Evolutionary conservation across 768 basidiomycete genomes (phyloP), one percentile per base, ranked within the genome.

Genomic region (Tricholoma furcatifolium): DNA sequence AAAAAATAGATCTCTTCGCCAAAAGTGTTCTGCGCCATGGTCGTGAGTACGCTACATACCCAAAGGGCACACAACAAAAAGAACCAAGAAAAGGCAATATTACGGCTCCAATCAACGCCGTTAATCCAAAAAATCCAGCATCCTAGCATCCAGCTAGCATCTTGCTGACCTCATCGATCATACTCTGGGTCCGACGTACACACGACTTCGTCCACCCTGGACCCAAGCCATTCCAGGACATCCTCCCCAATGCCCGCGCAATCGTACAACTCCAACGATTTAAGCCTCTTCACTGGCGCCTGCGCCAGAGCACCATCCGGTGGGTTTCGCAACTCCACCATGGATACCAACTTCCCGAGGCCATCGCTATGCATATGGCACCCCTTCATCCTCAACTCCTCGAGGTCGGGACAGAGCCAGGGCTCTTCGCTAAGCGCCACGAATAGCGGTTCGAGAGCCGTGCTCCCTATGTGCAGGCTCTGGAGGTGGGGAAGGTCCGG

Each of bases 271-370:
- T 89, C 87, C 32, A 91, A 62, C 46, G 71, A 69, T 59, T 72
- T 75, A 57, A 91, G 65, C 61, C 79, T 75, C 55, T 70, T 72
- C 41, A 73, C 74, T 32, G 71, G 67, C n/a, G 61, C 39, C 11
- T 61, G 64, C 21, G 63, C 68, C 41, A 67, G 18, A 34, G 14
- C 38, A 24, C 53, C 43, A 20, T 30, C 38, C 23, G 30, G 35
- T 0, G 89, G 88, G 62, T 91, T 91, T 47, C 88, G 74, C 51
- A 79, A 78, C 43, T 89, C 86, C 18, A 91, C 77, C 70, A 89
- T 77, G 63, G 81, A 80, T 21, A 91, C 85, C 17, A 91, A 76
- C 67, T 84, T 85, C 46, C 75, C 74, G 21, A 87, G 79, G 23
- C 81, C 83, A 46, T 88, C 87, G 30, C 74, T 75, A 60, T 85